Base-by-base conservation (phyloP, 2,329 filamentous ascomycete genomes). In the Aspergillus versicolor region DNA sequence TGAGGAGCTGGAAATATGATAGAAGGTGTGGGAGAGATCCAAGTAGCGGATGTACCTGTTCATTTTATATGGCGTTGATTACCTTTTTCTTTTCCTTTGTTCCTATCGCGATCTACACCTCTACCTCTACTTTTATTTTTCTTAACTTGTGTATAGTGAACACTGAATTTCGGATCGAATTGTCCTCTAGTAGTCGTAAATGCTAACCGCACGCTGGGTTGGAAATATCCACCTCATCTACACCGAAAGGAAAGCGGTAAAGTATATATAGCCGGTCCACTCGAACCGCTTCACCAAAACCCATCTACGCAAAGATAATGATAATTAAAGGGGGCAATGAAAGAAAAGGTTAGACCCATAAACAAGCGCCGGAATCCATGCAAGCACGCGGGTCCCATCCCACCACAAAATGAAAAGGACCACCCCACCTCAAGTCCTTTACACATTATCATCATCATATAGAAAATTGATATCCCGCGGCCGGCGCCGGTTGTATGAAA, bases 381-480 rank as follows among this genome's bases (percentile, higher is more conserved):
- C 34, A 37, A 37, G 13, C 34, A 37, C 34, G 34, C 13, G 6
- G 12, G 15, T 37, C 34, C 34, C 34, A 37, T 37, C 13, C 34
- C 34, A 37, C 27, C 27, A 4, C 1, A 30, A 30, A 11, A 11
- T 4, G 8, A 9, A 27, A 21, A 24, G 40, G 40, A 3, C 44
- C 21, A 12, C 7, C 7, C 41, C 22, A 8, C 27, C 17, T 42
- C 30, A 22, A 30, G 27, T 5, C 15, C 8, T 22, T 70, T 60
- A 90, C 62, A 92, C 88, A 47, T 84, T 88, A 69, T 92, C 90
- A 73, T 99, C 94, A 72, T 99, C 91, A 71, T 96, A 99, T 63
- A 91, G 85, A 71, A 97, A 99, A 66, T 89, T 87, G 61, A 99
- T 96, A 74, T 99, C 92, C 65, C 88, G 84, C 45, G 93, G 91